A percentile compares a stretch with the other conserved stretches of the same genome.
Evolutionary conservation across 2,329 filamentous ascomycete genomes (phyloP).

Genomic region (Fusarium brevicatenulatum): DNA sequence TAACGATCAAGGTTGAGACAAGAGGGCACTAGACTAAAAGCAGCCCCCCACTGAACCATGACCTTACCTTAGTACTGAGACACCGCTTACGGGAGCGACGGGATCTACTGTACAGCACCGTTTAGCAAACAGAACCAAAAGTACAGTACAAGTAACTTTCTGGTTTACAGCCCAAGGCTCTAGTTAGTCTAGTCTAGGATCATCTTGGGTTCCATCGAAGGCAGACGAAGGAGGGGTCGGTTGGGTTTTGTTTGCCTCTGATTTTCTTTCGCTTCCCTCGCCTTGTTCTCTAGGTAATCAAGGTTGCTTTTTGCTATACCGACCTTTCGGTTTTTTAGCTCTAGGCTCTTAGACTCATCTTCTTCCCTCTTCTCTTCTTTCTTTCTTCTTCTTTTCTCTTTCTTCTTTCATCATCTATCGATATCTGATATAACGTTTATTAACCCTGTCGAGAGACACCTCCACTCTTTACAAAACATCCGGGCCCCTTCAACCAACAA

Average conservation of each 20-base stretch:
- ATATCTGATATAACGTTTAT: background rate
- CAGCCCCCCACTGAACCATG: background rate
- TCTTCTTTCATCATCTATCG: background rate
- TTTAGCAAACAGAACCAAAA: background rate
- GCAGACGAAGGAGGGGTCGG: background rate
- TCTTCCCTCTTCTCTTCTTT: background rate
- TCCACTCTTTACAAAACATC: conserved; percentile 4
- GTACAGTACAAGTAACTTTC: background rate
- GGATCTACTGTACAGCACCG: conserved; percentile 4
- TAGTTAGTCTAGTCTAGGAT: background rate
- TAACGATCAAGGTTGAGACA: background rate
- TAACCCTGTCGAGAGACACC: background rate
- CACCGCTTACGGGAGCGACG: conserved; percentile 4
- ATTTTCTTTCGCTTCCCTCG: background rate
- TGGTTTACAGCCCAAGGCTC: background rate
- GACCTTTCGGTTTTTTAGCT: background rate
- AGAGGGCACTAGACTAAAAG: background rate
- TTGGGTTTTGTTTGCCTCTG: background rate
- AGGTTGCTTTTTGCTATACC: conserved; percentile 2
- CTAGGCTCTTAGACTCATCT: background rate
- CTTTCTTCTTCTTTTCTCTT: background rate
- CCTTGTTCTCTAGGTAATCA: background rate
- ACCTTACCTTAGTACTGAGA: background rate
- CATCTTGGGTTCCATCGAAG: background rate
- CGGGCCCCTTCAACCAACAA: conserved; percentile 5